Evolutionary conservation across 2,329 filamentous ascomycete species (phyloP), one percentile per base, ranked within the genome.

Genomic region (Colletotrichum sojae): DNA sequence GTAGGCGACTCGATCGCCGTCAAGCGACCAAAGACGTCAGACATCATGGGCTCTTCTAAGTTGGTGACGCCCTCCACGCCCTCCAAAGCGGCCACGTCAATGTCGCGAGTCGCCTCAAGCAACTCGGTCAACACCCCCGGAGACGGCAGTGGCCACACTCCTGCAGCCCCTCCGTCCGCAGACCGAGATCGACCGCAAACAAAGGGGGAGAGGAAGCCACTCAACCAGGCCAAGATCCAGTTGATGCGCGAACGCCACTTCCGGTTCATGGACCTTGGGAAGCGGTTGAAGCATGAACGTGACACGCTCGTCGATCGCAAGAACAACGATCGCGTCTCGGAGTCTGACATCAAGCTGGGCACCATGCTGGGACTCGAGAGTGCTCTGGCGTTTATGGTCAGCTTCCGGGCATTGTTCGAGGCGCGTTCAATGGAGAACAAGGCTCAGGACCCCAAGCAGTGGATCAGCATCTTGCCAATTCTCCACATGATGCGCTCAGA

Each of bases 51-150:
- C 46, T 74, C 77, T 5, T 72, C 76, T 25, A 77, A 79, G 55
- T 73, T 80, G 15, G 73, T 79, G 15, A 76, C 78, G 2, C 85
- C 86, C 0, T 83, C 84, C 2, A 89, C 87, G 0, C 87, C 87
- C 0, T 83, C 85, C 10, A 88, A 82, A 63, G 78, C 81, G 2
- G 80, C 83, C 15, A 79, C 82, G 2, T 76, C 85, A 63, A 88
- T 88, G 85, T 86, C 83, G 5, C 84, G 86, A 4, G 85, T 84
- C 40, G 81, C 85, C 58, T 88, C 87, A 1, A 86, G 78, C 75
- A 86, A 85, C 73, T 89, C 86, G 0, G 83, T 81, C 8, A 80
- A 84, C 49, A 89, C 87, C 0, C 86, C 87, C 0, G 84, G 85
- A 20, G 83, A 84, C 8, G 73, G 79, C 3, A 79, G 80, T 55